phyloP scores from a whole-genome alignment of 2,329 filamentous ascomycete species.

The Chaetomiaceae sp. region DNA sequence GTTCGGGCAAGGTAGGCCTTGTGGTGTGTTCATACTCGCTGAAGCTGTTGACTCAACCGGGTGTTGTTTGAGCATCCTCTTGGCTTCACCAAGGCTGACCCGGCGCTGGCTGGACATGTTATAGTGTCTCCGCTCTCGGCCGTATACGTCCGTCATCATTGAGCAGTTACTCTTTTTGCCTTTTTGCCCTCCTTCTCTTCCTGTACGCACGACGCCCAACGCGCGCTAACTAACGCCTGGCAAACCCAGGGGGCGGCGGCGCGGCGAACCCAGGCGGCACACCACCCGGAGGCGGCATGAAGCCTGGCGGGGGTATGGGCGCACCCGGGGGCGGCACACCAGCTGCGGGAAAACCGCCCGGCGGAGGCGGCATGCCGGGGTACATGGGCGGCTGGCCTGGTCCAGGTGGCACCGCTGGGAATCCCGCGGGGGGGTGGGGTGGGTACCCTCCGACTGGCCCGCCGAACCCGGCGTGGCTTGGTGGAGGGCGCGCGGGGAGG shows the following conservation, averaged over 20 bases:
- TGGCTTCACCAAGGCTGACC: too few relatives aligned
- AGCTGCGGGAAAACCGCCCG: conserved; percentile 23
- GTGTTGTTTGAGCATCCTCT: too few relatives aligned
- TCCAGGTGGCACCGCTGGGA: conserved; percentile 19
- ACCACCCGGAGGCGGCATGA: conserved; percentile 42
- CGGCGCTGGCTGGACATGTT: too few relatives aligned
- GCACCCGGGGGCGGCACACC: conserved; percentile 27
- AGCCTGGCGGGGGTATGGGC: conserved; percentile 36
- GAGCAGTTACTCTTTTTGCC: too few relatives aligned
- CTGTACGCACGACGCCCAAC: too few relatives aligned
- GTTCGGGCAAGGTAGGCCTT: too few relatives aligned
- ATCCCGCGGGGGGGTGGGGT: conserved; percentile 38
- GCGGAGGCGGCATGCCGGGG: conserved; percentile 21
- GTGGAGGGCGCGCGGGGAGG: conserved; percentile 47
- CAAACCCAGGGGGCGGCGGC: conserved; percentile 36
- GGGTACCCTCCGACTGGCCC: conserved; percentile 43
- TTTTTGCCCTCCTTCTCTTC: too few relatives aligned
- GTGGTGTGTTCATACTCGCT: too few relatives aligned
- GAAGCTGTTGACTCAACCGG: too few relatives aligned
- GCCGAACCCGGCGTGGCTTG: conserved; percentile 41
- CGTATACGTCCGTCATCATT: too few relatives aligned
- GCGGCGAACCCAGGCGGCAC: conserved; percentile 41
- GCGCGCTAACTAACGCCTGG: conserved; percentile 21
- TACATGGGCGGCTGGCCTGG: conserved; percentile 27
- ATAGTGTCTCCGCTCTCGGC: too few relatives aligned